Evolutionary conservation across 2,329 filamentous ascomycete species (phyloP).

Genomic region (Colletotrichum incanum): DNA sequence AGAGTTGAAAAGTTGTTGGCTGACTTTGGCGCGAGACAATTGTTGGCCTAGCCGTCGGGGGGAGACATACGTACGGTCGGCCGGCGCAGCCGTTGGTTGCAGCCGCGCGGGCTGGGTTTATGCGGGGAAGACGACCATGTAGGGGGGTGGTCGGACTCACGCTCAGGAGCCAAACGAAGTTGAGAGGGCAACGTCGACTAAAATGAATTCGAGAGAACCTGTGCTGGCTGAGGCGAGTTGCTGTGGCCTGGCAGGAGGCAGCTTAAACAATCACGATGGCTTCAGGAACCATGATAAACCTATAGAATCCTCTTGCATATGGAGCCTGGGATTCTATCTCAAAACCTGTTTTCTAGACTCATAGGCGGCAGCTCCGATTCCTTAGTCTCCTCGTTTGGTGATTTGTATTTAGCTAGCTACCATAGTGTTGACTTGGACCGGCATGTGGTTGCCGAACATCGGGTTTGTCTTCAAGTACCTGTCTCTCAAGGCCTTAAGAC

Average conservation of each 20-base stretch:
- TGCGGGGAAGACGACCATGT: not conserved
- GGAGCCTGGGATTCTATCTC: not conserved
- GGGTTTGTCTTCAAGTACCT: not conserved
- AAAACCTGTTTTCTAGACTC: not conserved
- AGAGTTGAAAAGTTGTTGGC: not conserved
- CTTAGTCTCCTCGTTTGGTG: not conserved
- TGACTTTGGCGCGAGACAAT: not conserved
- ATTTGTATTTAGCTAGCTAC: not conserved
- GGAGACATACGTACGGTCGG: slow-evolving; percentile 5
- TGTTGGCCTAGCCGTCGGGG: not conserved
- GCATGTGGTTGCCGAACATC: not conserved
- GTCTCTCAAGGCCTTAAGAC: not conserved
- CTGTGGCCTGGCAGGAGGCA: not conserved
- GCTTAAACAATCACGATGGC: not conserved
- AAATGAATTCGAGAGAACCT: not conserved
- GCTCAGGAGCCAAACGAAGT: not conserved
- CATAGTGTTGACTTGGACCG: slow-evolving; percentile 6
- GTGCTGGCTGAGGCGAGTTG: not conserved
- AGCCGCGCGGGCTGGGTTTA: slow-evolving; percentile 4
- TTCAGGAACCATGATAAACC: not conserved
- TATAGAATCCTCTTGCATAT: not conserved
- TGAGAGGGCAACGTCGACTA: not conserved
- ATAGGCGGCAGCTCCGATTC: not conserved
- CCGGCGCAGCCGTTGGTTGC: slow-evolving; percentile 11
- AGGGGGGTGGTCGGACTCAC: not conserved